A percentile compares a stretch with the other conserved stretches of the same genome.
These are phyloP conservation scores for Phaeodactylum tricornutum DNA, from an alignment of 108 stramenopile genomes.

Conservation along the genomic window DNA sequence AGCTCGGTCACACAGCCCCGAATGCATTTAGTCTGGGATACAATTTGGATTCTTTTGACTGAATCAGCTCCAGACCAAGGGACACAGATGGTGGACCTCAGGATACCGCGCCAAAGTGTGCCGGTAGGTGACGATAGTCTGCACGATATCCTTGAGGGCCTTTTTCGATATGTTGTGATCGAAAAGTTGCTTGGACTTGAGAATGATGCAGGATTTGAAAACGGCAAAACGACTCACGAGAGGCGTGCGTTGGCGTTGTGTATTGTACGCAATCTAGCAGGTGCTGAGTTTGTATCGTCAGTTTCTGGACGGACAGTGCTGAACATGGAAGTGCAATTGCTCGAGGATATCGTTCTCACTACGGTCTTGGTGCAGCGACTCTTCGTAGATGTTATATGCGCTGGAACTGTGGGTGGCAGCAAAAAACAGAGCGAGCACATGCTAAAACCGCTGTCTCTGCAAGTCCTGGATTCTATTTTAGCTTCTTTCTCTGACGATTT, in stretches of 20 bases:
- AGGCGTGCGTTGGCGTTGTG: constrained; percentile 47
- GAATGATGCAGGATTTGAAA: constrained; percentile 17
- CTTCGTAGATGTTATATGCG: constrained; percentile 54
- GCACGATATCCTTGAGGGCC: constrained; percentile 23
- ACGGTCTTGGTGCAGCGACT: constrained; percentile 38
- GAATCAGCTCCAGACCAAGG: constrained; percentile 15
- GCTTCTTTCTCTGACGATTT: constrained; percentile 5
- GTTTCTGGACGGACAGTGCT: constrained; percentile 37
- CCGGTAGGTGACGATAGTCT: constrained; percentile 22
- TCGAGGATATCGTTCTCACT: constrained; percentile 35
- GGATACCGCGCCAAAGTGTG: constrained; percentile 17
- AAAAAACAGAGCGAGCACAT: constrained; percentile 25
- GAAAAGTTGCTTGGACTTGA: constrained; percentile 28
- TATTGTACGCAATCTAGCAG: constrained; percentile 29
- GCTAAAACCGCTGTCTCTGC: constrained; percentile 34
- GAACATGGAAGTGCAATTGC: constrained; percentile 19
- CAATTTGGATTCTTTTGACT: constrained; percentile 54
- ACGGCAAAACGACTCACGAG: constrained; percentile 43
- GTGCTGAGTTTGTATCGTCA: constrained; percentile 41
- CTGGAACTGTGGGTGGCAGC: constrained; percentile 14
- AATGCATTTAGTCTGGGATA: constrained; percentile 79
- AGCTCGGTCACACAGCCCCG: constrained; percentile 52
- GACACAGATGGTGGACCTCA: background rate
- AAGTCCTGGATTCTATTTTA: constrained; percentile 13
- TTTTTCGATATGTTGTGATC: constrained; percentile 45